These are phyloP conservation scores for Trametes cingulata DNA, from an alignment of 768 basidiomycete species.

Conservation along the genomic window DNA sequence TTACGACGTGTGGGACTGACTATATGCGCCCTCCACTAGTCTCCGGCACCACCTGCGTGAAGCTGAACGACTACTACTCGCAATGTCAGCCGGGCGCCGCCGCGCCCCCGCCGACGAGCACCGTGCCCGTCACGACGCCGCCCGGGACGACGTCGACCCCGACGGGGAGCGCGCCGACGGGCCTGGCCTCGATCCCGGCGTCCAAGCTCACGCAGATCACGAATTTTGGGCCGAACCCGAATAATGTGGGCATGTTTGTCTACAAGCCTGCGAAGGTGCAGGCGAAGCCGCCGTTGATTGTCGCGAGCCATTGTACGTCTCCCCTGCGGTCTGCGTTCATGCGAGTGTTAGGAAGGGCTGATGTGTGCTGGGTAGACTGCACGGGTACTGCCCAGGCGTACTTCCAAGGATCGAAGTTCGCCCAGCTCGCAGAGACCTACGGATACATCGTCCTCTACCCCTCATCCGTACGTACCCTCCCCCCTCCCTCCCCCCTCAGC, in stretches of 20 bases:
- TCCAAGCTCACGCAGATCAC: constrained; percentile 31
- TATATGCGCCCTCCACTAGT: constrained; percentile 15
- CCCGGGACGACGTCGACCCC: background rate
- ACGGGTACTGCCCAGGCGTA: constrained; percentile 50
- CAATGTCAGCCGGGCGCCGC: constrained; percentile 40
- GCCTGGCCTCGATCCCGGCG: constrained; percentile 5
- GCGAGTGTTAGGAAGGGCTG: background rate
- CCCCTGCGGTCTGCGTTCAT: no score
- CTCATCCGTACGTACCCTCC: constrained; percentile 18
- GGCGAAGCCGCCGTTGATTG: constrained; percentile 35
- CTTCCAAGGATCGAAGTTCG: constrained; percentile 49
- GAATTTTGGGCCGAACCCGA: constrained; percentile 56
- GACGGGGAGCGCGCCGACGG: constrained; percentile 9
- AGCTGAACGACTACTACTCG: constrained; percentile 41
- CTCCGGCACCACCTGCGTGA: constrained; percentile 38
- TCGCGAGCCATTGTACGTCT: constrained; percentile 40
- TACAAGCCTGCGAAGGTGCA: constrained; percentile 26
- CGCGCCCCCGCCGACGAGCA: background rate
- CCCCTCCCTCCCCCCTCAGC: no score
- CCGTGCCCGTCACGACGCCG: background rate
- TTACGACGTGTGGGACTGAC: constrained; percentile 36
- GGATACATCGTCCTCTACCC: constrained; percentile 51
- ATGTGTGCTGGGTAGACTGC: constrained; percentile 31
- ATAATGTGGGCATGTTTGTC: constrained; percentile 45
- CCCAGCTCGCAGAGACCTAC: constrained; percentile 46